A percentile compares a stretch with the other conserved stretches of the same genome.
phyloP scores from a whole-genome alignment of 352 stramenopile genomes.

The Pythium coloratum region DNA sequence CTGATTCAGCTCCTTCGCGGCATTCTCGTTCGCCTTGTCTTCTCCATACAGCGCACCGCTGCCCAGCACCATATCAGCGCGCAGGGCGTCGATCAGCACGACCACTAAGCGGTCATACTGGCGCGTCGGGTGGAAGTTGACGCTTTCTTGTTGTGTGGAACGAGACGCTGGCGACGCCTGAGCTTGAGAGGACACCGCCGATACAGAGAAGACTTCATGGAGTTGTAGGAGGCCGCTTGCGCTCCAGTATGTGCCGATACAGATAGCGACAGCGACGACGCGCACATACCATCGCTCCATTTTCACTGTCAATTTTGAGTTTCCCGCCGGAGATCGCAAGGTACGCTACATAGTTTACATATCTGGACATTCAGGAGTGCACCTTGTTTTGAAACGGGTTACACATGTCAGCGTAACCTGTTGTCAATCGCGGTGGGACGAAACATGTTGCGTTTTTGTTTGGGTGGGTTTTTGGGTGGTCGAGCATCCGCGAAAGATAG shows the following conservation, averaged over 20 bases:
- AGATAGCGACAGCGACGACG: slow-evolving; percentile 10
- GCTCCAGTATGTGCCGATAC: slow-evolving; percentile 28
- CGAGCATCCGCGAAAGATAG: slow-evolving; percentile 13
- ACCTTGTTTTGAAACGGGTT: slow-evolving; percentile 12
- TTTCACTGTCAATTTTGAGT: slow-evolving; percentile 4
- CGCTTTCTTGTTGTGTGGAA: neutral
- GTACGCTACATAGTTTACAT: neutral
- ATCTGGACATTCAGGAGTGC: neutral
- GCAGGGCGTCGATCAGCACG: slow-evolving; percentile 85
- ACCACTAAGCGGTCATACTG: slow-evolving; percentile 81
- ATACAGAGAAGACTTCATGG: slow-evolving; percentile 31
- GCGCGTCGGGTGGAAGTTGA: slow-evolving; percentile 7
- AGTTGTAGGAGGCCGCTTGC: slow-evolving; percentile 30
- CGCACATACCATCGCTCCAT: slow-evolving; percentile 8
- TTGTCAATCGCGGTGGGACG: slow-evolving; percentile 19
- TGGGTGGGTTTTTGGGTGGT: slow-evolving; percentile 22
- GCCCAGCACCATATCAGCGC: slow-evolving; percentile 87
- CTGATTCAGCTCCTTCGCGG: slow-evolving; percentile 47
- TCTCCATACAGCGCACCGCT: slow-evolving; percentile 46
- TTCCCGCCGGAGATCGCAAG: neutral
- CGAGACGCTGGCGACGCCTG: neutral
- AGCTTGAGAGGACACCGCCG: neutral
- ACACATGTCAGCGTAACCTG: neutral
- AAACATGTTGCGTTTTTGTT: neutral
- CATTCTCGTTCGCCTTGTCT: neutral